Base-by-base conservation (phyloP, 2,329 filamentous ascomycete species). In the Coleophoma crateriformis region DNA sequence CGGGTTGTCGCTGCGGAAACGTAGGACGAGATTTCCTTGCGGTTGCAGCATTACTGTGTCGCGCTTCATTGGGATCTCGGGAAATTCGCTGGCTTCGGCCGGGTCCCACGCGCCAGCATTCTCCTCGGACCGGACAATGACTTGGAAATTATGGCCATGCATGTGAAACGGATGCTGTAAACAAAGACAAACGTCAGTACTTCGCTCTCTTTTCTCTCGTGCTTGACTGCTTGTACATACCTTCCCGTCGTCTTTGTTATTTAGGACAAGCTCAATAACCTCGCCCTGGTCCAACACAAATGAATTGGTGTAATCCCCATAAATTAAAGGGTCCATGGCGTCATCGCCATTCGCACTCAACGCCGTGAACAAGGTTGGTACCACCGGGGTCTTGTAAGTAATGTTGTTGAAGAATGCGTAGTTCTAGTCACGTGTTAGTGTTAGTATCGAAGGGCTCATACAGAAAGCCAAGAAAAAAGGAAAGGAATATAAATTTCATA, bases 331-430 rank as follows among this genome's bases (percentile, higher is more conserved):
- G 51, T 88, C 72, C 19, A 67, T 66, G 20, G 72, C 65, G 2
- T 67, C 51, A 2, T 65, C 58, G 14, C 80, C 81, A 27, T 4
- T 27, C 1, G 81, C 68, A 0, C 80, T 82, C 3, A 95, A 73
- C 1, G 78, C 88, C 0, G 86, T 89, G 72, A 90, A 95, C 0
- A 95, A 74, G 0, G 85, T 83, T 0, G 90, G 90, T 0, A 95
- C 89, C 64, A 88, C 88, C 45, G 87, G 88, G 0, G 69, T 49
- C 3, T 79, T 77, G 65, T 91, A 95, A 32, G 87, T 89, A 54
- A 89, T 80, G 66, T 88, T 84, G 72, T 92, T 91, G 70, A 88
- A 81, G 68, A 84, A 68, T 44, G 71, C 74, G 50, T 87, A 87
- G 63, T 79, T 76, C 27, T 27, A 10, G 27, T 27, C 27, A 27